Conservation (phyloP, 148 eudicot species). For the Nyssa sinensis region DNA sequence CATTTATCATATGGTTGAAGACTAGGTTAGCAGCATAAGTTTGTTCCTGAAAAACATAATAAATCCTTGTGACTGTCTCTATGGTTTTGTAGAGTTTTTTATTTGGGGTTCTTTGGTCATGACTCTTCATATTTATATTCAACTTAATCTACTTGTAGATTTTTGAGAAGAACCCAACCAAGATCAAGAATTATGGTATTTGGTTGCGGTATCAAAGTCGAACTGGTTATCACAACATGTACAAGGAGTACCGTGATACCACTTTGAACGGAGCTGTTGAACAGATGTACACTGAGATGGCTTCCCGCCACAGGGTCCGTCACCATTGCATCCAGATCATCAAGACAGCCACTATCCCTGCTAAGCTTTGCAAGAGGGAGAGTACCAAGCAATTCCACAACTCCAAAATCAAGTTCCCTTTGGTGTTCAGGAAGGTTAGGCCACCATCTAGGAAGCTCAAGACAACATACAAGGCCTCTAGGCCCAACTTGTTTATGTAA, state of each 20-base stretch:
- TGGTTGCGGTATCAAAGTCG: constrained; percentile 81
- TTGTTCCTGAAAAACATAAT: neutral
- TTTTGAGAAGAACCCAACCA: constrained; percentile 78
- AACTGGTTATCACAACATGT: constrained; percentile 91
- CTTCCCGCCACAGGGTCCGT: constrained; percentile 86
- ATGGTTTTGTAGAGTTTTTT: neutral
- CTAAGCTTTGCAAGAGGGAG: constrained; percentile 85
- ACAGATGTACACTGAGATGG: constrained; percentile 91
- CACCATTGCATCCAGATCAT: constrained; percentile 80
- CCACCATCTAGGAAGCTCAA: constrained; percentile 82
- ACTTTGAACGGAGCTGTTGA: constrained; percentile 77
- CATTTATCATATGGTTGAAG: too few relatives aligned
- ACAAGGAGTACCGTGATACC: constrained; percentile 88
- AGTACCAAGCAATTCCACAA: constrained; percentile 77
- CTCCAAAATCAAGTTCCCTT: constrained; percentile 70
- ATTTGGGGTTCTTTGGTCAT: neutral
- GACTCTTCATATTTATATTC: neutral
- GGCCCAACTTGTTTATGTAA: constrained; percentile 83
- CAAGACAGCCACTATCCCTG: constrained; percentile 73
- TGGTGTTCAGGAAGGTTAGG: constrained; percentile 74
- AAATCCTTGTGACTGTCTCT: neutral
- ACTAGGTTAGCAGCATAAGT: too few relatives aligned
- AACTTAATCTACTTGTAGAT: constrained; percentile 34
- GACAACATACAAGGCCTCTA: constrained; percentile 86
- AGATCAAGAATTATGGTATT: constrained; percentile 82